These are phyloP conservation scores for Exserohilum turcica DNA, from an alignment of 2,329 filamentous ascomycete genomes.

Conservation along the genomic window DNA sequence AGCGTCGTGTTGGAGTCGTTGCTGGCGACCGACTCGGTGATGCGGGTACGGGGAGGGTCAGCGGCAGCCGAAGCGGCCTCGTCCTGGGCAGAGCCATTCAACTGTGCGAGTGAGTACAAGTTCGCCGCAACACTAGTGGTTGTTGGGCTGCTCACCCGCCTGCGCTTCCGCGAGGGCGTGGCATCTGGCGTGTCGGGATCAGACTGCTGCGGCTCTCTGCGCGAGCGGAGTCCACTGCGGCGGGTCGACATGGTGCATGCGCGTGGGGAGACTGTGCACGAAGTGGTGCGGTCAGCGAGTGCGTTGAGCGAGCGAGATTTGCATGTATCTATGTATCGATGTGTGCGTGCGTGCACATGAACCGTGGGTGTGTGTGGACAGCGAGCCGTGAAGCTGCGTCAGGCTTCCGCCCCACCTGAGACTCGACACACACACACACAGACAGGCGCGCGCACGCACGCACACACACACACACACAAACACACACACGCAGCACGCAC, in stretches of 20 bases:
- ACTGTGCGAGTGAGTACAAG: slow-evolving; percentile 33
- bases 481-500: background rate
- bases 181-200: slow-evolving; percentile 54
- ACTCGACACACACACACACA: slow-evolving; percentile 16
- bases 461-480: background rate
- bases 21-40: slow-evolving; percentile 47
- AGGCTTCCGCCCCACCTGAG: slow-evolving; percentile 16
- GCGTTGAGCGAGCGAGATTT: slow-evolving; percentile 2
- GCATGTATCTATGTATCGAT: background rate
- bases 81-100: slow-evolving; percentile 41
- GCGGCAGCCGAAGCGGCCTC: slow-evolving; percentile 23
- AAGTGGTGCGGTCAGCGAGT: slow-evolving; percentile 22
- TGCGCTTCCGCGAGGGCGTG: slow-evolving; percentile 55
- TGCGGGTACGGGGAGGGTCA: slow-evolving; percentile 36
- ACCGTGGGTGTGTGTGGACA: slow-evolving; percentile 12
- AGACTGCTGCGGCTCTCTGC: slow-evolving; percentile 41
- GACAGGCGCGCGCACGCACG: background rate
- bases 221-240: slow-evolving; percentile 21
- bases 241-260: slow-evolving; percentile 25
- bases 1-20: slow-evolving; percentile 51
- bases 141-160: slow-evolving; percentile 48
- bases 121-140: slow-evolving; percentile 4
- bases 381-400: slow-evolving; percentile 4
- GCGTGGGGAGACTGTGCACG: slow-evolving; percentile 14
- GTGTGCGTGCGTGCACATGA: slow-evolving; percentile 8